phyloP scores from a whole-genome alignment of 108 stramenopile genomes.

The Cyclotella sp. region DNA sequence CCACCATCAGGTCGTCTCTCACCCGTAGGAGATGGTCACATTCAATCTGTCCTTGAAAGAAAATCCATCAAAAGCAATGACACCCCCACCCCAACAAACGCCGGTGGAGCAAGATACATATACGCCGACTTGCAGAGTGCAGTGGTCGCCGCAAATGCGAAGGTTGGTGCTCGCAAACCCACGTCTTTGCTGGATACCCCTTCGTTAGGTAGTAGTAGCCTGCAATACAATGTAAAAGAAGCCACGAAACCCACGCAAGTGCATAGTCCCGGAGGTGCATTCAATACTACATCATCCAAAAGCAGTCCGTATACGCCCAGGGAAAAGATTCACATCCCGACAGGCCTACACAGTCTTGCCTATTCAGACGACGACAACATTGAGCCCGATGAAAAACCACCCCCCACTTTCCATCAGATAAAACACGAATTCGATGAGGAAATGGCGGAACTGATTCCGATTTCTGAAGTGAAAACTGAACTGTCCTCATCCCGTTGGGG shows the following conservation, averaged over 20 bases:
- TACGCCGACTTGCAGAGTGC: slow-evolving; percentile 26
- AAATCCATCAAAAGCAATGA: neutral
- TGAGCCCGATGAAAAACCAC: neutral
- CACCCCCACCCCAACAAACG: slow-evolving; percentile 39
- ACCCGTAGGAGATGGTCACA: slow-evolving; percentile 8
- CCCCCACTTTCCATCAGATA: neutral
- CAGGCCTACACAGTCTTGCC: slow-evolving; percentile 2
- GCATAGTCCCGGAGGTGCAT: slow-evolving; percentile 8
- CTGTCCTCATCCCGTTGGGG: slow-evolving; percentile 82
- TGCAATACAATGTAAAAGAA: neutral
- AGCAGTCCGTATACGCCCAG: neutral
- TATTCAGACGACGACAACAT: slow-evolving; percentile 30
- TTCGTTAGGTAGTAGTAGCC: neutral
- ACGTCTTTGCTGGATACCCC: slow-evolving; percentile 5
- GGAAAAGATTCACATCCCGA: neutral
- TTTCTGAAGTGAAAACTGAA: slow-evolving; percentile 23
- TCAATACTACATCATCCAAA: neutral
- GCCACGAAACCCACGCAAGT: neutral
- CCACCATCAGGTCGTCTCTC: slow-evolving; percentile 7
- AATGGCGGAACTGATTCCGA: neutral
- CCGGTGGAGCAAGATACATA: slow-evolving; percentile 23
- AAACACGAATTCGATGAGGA: slow-evolving; percentile 7
- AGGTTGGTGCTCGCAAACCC: slow-evolving; percentile 13
- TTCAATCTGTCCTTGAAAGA: neutral
- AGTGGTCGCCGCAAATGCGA: slow-evolving; percentile 13